Conservation (phyloP, 2,329 filamentous ascomycete species). For the Cercospora sp. region DNA sequence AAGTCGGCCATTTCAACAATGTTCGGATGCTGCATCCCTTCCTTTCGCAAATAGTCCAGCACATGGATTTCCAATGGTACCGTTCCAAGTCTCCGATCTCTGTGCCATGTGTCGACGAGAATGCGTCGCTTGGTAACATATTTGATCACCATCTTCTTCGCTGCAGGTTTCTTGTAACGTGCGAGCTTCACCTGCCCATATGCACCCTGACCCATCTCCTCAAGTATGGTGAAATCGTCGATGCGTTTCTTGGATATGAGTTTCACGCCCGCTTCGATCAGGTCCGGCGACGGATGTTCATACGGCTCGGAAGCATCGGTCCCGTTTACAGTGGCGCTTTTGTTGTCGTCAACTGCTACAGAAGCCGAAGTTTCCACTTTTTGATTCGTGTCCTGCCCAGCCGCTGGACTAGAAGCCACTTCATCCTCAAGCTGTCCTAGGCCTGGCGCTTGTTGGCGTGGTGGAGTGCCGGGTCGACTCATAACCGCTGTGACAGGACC, state of each 20-base stretch:
- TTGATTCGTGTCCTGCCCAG: not conserved
- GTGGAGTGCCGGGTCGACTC: conserved; percentile 67
- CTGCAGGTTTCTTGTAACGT: conserved; percentile 69
- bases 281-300: conserved; percentile 41
- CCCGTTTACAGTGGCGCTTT: conserved; percentile 23
- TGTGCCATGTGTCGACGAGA: conserved; percentile 96
- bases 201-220: conserved; percentile 97
- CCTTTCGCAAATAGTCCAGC: conserved; percentile 83
- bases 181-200: conserved; percentile 97
- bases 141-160: conserved; percentile 88
- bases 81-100: conserved; percentile 87
- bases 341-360: not conserved
- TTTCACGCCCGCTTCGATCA: conserved; percentile 35
- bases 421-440: conserved; percentile 14
- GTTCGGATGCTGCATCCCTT: conserved; percentile 63
- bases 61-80: conserved; percentile 97
- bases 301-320: conserved; percentile 35
- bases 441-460: conserved; percentile 62
- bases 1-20: conserved; percentile 70
- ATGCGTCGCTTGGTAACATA: conserved; percentile 97
- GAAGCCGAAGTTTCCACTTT: not conserved
- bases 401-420: not conserved
- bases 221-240: conserved; percentile 84
- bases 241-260: conserved; percentile 72
- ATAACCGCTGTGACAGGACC: conserved; percentile 64